Base-by-base conservation (phyloP, 2,329 filamentous ascomycete species). In the Monilinia fructicola region DNA sequence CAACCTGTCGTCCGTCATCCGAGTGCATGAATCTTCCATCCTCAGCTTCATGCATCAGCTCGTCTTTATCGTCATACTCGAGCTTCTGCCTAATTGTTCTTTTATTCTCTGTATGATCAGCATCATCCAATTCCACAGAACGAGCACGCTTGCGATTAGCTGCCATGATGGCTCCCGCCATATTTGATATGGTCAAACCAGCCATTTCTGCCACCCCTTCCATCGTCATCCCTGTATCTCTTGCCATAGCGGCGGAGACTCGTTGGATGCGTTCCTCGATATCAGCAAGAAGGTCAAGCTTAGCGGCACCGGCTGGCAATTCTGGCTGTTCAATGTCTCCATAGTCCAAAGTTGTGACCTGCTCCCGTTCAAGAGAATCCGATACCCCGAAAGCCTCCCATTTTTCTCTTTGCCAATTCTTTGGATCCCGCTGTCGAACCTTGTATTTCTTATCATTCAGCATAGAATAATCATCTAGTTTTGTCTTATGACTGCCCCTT, bases 101-200 rank as follows among this genome's bases (percentile, higher is more conserved):
- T 23, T 54, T 31, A 35, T 26, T 14, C 58, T 52, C 31, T n/a
- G 48, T 31, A 23, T 18, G 38, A 61, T 9, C 31, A 21, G 38
- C 11, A 50, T 61, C 44, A 50, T 40, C 46, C n/a, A 61, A 38
- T 26, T 26, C 58, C 46, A 53, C 18, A 26, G 60, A 54, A 18
- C 48, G 60, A 31, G 60, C 48, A 44, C 60, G 60, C 35, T 63
- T 63, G 12, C 48, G 48, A 31, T 28, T 63, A 11, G 60, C 28
- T 58, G 60, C 50, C 35, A 63, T 64, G 9, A 54, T 63, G 48
- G 50, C 44, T 31, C 16, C 35, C 14, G 58, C 58, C n/a, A 50
- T 35, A 61, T 40, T 61, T 11, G 58, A 50, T 35, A 61, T 61
- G 0, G 58, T 38, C 31, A 61, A 44, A 26, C 44, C 58, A 18